Base-by-base conservation (phyloP, 2,329 filamentous ascomycete species). In the Talaromyces rugulosus region DNA sequence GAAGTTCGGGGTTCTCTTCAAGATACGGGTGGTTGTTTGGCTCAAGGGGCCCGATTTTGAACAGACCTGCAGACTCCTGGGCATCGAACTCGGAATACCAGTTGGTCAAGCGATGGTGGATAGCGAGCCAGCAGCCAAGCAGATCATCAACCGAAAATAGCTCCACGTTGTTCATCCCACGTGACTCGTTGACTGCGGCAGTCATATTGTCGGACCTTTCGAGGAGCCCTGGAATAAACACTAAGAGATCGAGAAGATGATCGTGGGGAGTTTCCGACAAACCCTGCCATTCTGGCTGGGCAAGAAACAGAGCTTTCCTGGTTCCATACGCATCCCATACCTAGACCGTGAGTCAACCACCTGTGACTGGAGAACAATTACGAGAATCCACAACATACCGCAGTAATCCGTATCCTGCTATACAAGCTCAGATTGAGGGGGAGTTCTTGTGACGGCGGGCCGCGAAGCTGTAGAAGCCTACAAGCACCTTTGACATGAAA, bases 281-380 rank as follows among this genome's bases (percentile, higher is more conserved):
- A 30, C 56, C 59, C 9, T 59, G 61, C 61, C 61, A 62, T 59
- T 62, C 61, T 4, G 27, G 31, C 23, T 51, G 52, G 33, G 61
- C 61, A 14, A 62, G 47, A 27, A 59, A 62, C 23, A 42, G 12
- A n/a, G 16, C 16, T 44, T 59, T 62, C 14, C 61, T 57, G 8
- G 51, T 59, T 16, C 61, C 61, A 34, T 59, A 62, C 44, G 61
- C 56, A 31, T 62, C 61, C 61, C 61, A 62, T n/a, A 62, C 30
- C 61, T 62, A 31, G 4, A 2, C 3, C 4, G 16, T 16, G 50
- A n/a, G 16, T 53, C 28, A 53, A 27, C 5, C 14, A 3, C 31
- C 5, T 23, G 7, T 5, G 44, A 53, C 11, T 4, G 7, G 7
- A 53, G 27, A 12, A 31, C 4, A 11, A 11, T 4, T 12, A 31